phyloP scores from a whole-genome alignment of 768 basidiomycete genomes.

The Amanita rubescens region DNA sequence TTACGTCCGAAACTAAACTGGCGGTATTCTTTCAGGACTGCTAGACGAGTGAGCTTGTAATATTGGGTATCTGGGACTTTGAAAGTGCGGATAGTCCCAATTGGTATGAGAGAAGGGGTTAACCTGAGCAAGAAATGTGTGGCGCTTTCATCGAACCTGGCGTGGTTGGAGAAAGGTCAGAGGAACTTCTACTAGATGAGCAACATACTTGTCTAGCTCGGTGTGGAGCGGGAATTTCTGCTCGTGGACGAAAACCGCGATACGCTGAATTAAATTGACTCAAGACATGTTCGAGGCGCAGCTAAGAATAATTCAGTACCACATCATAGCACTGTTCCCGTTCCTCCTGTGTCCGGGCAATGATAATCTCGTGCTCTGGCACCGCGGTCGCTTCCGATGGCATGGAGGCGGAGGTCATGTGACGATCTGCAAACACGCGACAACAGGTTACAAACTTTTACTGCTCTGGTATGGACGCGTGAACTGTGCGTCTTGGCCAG shows the following conservation, averaged over 20 bases:
- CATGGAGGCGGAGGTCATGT: neutral
- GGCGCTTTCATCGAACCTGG: constrained; percentile 54
- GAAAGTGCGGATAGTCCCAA: constrained; percentile 62
- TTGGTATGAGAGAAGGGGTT: constrained; percentile 47
- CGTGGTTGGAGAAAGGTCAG: constrained; percentile 5
- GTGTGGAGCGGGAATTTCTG: constrained; percentile 67
- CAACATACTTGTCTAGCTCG: constrained; percentile 66
- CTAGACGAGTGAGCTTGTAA: constrained; percentile 72
- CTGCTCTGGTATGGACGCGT: too few species aligned
- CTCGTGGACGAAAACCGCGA: constrained; percentile 55
- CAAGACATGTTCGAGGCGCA: neutral
- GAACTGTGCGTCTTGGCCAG: neutral
- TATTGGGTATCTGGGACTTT: constrained; percentile 31
- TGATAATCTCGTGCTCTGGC: constrained; percentile 53
- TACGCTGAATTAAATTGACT: constrained; percentile 23
- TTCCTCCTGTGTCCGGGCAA: constrained; percentile 38
- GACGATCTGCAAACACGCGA: constrained; percentile 1
- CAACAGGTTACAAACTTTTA: constrained; percentile 1
- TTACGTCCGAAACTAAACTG: constrained; percentile 54
- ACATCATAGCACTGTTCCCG: constrained; percentile 62
- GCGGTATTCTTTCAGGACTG: constrained; percentile 61
- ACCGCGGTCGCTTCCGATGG: neutral
- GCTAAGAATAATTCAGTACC: constrained; percentile 17
- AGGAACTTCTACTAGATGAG: neutral
- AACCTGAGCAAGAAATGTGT: constrained; percentile 71